A percentile compares a stretch with the other conserved stretches of the same genome.
Conservation (phyloP, 2,329 filamentous ascomycete species). For the Onygenales sp. region DNA sequence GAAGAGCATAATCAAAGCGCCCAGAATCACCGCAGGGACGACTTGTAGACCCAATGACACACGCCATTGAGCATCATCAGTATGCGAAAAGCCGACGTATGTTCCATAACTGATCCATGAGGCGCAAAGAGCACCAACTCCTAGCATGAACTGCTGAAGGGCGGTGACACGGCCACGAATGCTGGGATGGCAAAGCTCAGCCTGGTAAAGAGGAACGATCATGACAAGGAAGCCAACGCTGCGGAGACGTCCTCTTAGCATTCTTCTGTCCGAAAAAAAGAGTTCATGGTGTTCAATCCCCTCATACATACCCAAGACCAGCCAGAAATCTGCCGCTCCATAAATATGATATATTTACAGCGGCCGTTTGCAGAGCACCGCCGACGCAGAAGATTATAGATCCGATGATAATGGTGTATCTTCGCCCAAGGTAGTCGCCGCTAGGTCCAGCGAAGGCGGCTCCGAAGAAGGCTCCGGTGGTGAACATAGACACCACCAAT, state of each 20-base stretch:
- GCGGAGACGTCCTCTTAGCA: neutral
- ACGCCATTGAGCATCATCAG: constrained; percentile 49
- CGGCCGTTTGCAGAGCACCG: constrained; percentile 63
- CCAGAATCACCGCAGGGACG: constrained; percentile 56
- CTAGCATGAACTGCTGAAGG: constrained; percentile 75
- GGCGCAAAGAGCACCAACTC: constrained; percentile 62
- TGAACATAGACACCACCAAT: constrained; percentile 69
- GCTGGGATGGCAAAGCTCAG: constrained; percentile 66
- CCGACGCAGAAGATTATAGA: constrained; percentile 63
- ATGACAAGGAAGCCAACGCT: constrained; percentile 53
- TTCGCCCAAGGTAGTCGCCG: constrained; percentile 58
- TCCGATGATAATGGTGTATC: constrained; percentile 64
- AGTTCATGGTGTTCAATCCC: constrained; percentile 9
- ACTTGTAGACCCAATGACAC: constrained; percentile 61
- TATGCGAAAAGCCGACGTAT: constrained; percentile 41
- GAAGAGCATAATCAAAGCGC: constrained; percentile 59
- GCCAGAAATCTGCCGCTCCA: constrained; percentile 62
- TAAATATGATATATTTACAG: constrained; percentile 49
- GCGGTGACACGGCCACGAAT: constrained; percentile 68
- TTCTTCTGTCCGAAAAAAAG: constrained; percentile 2
- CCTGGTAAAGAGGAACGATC: constrained; percentile 66
- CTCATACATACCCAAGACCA: constrained; percentile 49
- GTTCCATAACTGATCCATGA: constrained; percentile 64
- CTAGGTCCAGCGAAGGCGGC: constrained; percentile 53
- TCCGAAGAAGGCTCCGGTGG: constrained; percentile 64